Conservation (phyloP, 2,329 filamentous ascomycete species). For the Leptographium wingfieldii region DNA sequence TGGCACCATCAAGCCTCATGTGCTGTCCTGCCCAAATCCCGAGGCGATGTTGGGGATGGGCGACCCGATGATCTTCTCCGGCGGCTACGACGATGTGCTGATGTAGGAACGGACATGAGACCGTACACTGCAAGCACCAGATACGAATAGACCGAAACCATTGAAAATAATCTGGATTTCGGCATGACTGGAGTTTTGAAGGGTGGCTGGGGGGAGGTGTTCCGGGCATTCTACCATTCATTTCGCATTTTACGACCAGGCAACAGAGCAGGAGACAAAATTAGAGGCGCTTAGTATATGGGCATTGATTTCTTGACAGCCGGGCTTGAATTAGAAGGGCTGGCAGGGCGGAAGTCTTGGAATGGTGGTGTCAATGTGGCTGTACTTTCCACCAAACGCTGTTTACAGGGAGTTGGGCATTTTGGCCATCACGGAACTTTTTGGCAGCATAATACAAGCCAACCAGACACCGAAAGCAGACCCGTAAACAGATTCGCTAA, state of each 20-base stretch:
- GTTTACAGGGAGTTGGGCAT: too few relatives aligned
- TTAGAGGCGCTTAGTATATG: background rate
- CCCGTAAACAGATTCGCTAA: too few relatives aligned
- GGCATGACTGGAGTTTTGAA: background rate
- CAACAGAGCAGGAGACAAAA: background rate
- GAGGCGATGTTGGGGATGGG: slow-evolving; percentile 45
- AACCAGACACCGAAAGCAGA: too few relatives aligned
- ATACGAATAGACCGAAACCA: too few relatives aligned
- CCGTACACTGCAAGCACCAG: background rate
- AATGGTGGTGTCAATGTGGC: background rate
- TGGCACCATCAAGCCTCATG: slow-evolving; percentile 42
- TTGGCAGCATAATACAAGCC: too few relatives aligned
- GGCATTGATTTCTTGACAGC: background rate
- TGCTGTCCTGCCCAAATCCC: slow-evolving; percentile 37
- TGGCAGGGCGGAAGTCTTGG: background rate
- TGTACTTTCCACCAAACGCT: too few relatives aligned
- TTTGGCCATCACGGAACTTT: too few relatives aligned
- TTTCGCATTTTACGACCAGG: slow-evolving; percentile 1
- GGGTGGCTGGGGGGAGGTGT: background rate
- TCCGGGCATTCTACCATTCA: background rate
- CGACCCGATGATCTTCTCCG: slow-evolving; percentile 46
- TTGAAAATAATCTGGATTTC: background rate
- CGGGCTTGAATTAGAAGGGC: background rate
- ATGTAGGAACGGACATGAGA: background rate
- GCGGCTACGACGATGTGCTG: slow-evolving; percentile 34